phyloP scores from a whole-genome alignment of 2,329 filamentous ascomycete species.

The Whalleya microplaca region DNA sequence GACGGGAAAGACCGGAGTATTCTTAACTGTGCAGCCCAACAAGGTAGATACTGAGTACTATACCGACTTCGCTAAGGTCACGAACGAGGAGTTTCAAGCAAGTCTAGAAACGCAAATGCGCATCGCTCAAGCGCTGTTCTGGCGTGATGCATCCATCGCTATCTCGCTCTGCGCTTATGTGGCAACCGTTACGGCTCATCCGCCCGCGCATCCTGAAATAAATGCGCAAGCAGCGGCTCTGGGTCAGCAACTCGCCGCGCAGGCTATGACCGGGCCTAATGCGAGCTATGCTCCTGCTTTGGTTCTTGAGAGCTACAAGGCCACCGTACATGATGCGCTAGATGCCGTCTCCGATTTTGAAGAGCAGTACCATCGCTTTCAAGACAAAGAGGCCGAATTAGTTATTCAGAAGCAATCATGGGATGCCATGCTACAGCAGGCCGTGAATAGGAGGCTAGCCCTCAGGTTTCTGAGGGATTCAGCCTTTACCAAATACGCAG shows the following conservation, averaged over 20 bases:
- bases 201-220: not conserved
- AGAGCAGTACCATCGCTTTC: not conserved
- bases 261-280: not conserved
- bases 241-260: not conserved
- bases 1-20: not conserved
- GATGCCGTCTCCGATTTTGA: not conserved
- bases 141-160: not conserved
- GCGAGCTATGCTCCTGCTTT: not conserved
- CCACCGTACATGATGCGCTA: not conserved
- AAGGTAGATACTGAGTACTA: not conserved
- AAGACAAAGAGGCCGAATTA: not conserved
- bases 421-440: not conserved
- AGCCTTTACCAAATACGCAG: not conserved
- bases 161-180: not conserved
- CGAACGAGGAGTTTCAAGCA: not conserved
- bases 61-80: not conserved
- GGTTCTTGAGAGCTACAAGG: not conserved
- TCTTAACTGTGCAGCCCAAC: not conserved
- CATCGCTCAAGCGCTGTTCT: not conserved
- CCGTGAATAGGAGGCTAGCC: not conserved
- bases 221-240: not conserved
- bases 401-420: not conserved
- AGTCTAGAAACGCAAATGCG: not conserved
- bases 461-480: not conserved
- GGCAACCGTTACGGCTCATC: not conserved